These are phyloP conservation scores for Paraconiothyrium brasiliense DNA, from an alignment of 2,329 filamentous ascomycete species.

Conservation along the genomic window DNA sequence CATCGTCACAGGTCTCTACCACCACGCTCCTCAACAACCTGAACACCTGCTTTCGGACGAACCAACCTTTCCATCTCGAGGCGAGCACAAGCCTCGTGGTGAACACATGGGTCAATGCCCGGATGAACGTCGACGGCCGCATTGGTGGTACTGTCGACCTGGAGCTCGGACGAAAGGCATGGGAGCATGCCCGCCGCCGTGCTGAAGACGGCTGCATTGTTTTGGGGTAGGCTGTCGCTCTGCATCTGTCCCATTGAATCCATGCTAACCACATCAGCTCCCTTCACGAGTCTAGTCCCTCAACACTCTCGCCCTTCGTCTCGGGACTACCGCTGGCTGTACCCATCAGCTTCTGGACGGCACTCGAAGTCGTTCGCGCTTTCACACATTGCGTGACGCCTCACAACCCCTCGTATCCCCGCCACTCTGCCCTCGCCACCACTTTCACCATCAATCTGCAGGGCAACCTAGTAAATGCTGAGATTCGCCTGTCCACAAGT, in stretches of 20 bases:
- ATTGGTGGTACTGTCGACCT: slow-evolving; percentile 82
- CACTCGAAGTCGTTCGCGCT: slow-evolving; percentile 82
- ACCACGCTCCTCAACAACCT: slow-evolving; percentile 91
- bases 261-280: slow-evolving; percentile 66
- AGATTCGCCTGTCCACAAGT: slow-evolving; percentile 81
- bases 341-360: slow-evolving; percentile 77
- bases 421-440: slow-evolving; percentile 82
- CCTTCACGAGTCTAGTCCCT: slow-evolving; percentile 87
- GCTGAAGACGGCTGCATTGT: slow-evolving; percentile 96
- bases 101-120: slow-evolving; percentile 92
- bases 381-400: slow-evolving; percentile 90
- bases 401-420: slow-evolving; percentile 83
- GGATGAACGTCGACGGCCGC: slow-evolving; percentile 74
- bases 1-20: slow-evolving; percentile 84
- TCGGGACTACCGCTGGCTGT: slow-evolving; percentile 81
- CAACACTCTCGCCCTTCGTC: slow-evolving; percentile 82
- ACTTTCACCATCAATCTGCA: slow-evolving; percentile 82
- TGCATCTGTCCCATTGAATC: background rate
- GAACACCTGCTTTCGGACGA: slow-evolving; percentile 86
- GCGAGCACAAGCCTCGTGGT: slow-evolving; percentile 90
- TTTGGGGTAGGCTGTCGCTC: slow-evolving; percentile 71
- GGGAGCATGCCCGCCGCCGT: slow-evolving; percentile 94
- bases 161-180: slow-evolving; percentile 80
- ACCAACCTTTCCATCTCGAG: slow-evolving; percentile 86
- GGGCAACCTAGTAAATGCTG: slow-evolving; percentile 79